These are phyloP conservation scores for Balansia obtecta DNA, from an alignment of 2,329 filamentous ascomycete genomes.

Conservation along the genomic window DNA sequence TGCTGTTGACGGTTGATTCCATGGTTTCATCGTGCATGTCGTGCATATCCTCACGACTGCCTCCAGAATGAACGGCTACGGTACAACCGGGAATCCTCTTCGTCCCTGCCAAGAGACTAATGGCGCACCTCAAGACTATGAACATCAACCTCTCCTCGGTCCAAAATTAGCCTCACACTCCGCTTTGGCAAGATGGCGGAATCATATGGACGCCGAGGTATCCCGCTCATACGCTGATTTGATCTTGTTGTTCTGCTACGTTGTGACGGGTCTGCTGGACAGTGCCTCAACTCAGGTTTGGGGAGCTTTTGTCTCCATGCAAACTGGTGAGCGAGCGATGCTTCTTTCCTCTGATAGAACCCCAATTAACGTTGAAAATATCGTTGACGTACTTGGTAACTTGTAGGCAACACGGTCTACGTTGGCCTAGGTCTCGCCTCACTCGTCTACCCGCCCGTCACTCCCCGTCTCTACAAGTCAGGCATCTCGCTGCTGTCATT, in stretches of 20 bases:
- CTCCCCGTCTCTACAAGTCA: slow-evolving; percentile 39
- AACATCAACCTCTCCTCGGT: slow-evolving; percentile 19
- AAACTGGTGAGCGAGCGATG: slow-evolving; percentile 45
- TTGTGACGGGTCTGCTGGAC: slow-evolving; percentile 67
- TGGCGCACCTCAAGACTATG: not conserved
- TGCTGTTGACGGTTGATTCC: too few relatives aligned
- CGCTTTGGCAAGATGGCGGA: slow-evolving; percentile 16
- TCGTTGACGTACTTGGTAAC: not conserved
- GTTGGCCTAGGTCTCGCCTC: slow-evolving; percentile 60
- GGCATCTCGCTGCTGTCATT: slow-evolving; percentile 58
- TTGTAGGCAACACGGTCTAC: slow-evolving; percentile 61
- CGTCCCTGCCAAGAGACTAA: not conserved
- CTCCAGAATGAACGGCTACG: slow-evolving; percentile 8
- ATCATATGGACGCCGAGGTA: slow-evolving; percentile 33
- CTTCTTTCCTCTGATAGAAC: not conserved
- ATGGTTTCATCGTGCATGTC: too few relatives aligned
- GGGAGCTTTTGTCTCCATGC: slow-evolving; percentile 75
- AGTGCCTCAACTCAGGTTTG: slow-evolving; percentile 65
- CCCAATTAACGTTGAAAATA: not conserved
- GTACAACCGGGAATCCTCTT: slow-evolving; percentile 3
- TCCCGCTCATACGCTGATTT: slow-evolving; percentile 53
- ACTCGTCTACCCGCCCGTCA: slow-evolving; percentile 22
- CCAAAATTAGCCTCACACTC: slow-evolving; percentile 11
- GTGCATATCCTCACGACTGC: not conserved
- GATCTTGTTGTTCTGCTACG: slow-evolving; percentile 58